Percentiles rank a stretch among this genome's conserved stretches.
Conservation (phyloP, 345 rosid genomes). For the Eutrema yunnanense region DNA sequence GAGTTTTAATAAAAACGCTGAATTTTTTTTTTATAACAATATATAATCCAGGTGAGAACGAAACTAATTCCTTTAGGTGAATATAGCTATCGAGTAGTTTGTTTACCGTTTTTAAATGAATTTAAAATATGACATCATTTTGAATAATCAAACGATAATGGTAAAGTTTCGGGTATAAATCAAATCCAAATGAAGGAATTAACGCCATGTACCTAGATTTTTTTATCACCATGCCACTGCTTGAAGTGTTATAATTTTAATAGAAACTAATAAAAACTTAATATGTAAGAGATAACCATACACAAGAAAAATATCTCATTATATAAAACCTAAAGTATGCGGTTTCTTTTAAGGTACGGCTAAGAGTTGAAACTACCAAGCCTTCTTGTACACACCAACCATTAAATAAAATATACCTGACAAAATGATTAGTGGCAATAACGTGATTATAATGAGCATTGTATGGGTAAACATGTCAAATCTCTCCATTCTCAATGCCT, state of each 20-base stretch:
- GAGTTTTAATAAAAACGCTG: too few relatives aligned
- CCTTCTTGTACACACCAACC: constrained; percentile 20
- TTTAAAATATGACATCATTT: too few relatives aligned
- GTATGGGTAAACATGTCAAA: constrained; percentile 12
- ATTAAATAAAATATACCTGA: background rate
- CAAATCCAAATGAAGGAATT: background rate
- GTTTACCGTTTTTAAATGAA: too few relatives aligned
- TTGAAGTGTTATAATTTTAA: background rate
- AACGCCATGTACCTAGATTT: background rate
- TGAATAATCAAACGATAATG: too few relatives aligned
- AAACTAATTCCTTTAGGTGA: too few relatives aligned
- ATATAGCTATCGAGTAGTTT: too few relatives aligned
- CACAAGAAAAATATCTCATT: background rate
- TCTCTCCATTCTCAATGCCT: constrained; percentile 3
- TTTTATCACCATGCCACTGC: background rate
- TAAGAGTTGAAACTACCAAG: constrained; percentile 20
- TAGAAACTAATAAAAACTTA: background rate
- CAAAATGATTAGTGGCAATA: constrained; percentile 29
- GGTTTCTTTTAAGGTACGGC: constrained; percentile 34
- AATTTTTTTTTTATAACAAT: too few relatives aligned
- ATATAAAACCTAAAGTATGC: background rate
- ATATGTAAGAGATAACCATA: background rate
- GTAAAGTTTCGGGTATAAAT: background rate
- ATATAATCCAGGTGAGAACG: too few relatives aligned
- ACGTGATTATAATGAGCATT: background rate